These are phyloP conservation scores for Coemansia sp. DNA, from an alignment of 192 early-diverging fungal genomes.

Conservation along the genomic window DNA sequence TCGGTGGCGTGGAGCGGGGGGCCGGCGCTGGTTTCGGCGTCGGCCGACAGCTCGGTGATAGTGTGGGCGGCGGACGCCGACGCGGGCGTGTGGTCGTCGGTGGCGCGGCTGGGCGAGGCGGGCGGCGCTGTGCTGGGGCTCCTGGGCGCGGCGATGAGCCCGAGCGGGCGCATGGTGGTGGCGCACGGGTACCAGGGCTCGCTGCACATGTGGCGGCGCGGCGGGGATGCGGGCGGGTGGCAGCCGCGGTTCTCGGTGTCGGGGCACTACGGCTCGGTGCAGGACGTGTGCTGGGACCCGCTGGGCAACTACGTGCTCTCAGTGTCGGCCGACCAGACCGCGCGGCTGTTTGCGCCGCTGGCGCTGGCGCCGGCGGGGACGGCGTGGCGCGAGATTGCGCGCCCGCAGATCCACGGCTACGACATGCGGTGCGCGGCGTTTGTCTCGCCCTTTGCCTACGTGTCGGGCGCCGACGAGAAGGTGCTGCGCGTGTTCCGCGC, in stretches of 20 bases:
- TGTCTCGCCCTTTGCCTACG: constrained; percentile 65
- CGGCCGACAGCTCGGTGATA: constrained; percentile 88
- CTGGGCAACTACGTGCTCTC: constrained; percentile 66
- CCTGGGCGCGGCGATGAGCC: constrained; percentile 68
- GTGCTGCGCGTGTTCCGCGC: constrained; percentile 86
- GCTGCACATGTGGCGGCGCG: constrained; percentile 71
- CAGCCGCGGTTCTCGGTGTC: constrained; percentile 62
- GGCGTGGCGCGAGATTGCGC: constrained; percentile 87
- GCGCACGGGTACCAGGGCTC: constrained; percentile 81
- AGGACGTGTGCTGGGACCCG: constrained; percentile 80
- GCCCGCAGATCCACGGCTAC: constrained; percentile 97
- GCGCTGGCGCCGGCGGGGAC: constrained; percentile 18
- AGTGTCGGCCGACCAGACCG: constrained; percentile 82
- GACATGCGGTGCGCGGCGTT: constrained; percentile 85
- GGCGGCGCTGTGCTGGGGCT: constrained; percentile 80
- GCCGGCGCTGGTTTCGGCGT: constrained; percentile 74
- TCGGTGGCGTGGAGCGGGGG: constrained; percentile 69
- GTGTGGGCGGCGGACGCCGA: constrained; percentile 78
- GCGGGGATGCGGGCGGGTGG: constrained; percentile 53
- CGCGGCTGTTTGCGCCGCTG: constrained; percentile 80
- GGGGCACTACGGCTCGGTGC: constrained; percentile 79
- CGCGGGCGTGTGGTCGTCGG: constrained; percentile 81
- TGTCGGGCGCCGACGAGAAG: constrained; percentile 93
- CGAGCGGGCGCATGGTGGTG: constrained; percentile 60
- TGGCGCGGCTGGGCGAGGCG: constrained; percentile 82